These are phyloP conservation scores for Phytophthora hybrid DNA, from an alignment of 352 stramenopile genomes.

Conservation along the genomic window DNA sequence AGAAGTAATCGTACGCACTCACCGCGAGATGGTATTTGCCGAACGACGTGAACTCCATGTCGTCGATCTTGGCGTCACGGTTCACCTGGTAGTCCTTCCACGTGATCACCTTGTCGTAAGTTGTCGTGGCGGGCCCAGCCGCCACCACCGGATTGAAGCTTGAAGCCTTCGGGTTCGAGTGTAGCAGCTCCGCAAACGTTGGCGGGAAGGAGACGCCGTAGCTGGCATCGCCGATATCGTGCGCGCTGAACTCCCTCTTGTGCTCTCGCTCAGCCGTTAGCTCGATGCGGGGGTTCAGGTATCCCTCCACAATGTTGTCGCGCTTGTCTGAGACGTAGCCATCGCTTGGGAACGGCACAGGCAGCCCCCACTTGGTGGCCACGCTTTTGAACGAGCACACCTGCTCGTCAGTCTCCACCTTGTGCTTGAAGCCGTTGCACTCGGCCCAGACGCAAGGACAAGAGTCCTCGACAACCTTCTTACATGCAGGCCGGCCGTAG, in stretches of 20 bases:
- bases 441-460: constrained; percentile 63
- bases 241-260: constrained; percentile 30
- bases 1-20: constrained; percentile 60
- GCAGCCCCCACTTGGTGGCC: constrained; percentile 46
- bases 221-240: constrained; percentile 21
- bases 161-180: constrained; percentile 7
- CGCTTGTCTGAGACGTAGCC: constrained; percentile 66
- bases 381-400: constrained; percentile 51
- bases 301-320: constrained; percentile 30
- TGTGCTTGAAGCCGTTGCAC: constrained; percentile 36
- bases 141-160: constrained; percentile 23
- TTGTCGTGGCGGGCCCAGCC: neutral
- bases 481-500: constrained; percentile 36
- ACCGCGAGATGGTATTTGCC: constrained; percentile 63
- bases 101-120: constrained; percentile 28
- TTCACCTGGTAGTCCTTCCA: constrained; percentile 65
- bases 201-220: constrained; percentile 6
- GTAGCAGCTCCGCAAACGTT: constrained; percentile 26
- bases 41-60: constrained; percentile 46
- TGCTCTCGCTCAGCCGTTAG: constrained; percentile 24
- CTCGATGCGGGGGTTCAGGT: constrained; percentile 29
- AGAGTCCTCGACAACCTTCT: constrained; percentile 32
- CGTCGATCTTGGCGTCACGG: constrained; percentile 47
- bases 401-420: constrained; percentile 31
- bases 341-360: constrained; percentile 61